These are phyloP conservation scores for Podospora anserina DNA, from an alignment of 495 filamentous ascomycete species.

Conservation along the genomic window DNA sequence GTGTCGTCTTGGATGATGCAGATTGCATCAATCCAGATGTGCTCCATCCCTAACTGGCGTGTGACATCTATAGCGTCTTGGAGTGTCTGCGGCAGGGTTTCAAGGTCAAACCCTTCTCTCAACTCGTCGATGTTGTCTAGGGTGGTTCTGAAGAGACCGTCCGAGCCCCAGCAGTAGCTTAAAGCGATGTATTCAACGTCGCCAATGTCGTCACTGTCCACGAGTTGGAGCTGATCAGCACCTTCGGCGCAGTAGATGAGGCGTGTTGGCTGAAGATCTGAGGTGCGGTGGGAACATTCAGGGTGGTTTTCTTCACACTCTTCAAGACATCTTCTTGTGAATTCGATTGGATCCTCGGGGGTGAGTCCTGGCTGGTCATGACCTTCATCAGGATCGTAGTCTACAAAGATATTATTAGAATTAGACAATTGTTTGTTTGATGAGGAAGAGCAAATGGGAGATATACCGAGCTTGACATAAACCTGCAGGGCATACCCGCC, in stretches of 20 bases:
- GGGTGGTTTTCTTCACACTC: background rate
- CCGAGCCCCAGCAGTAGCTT: background rate
- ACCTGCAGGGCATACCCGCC: background rate
- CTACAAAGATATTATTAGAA: background rate
- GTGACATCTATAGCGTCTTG: background rate
- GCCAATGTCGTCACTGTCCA: background rate
- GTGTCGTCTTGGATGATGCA: background rate
- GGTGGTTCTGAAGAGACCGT: background rate
- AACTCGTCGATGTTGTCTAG: background rate
- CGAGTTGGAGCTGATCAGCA: background rate
- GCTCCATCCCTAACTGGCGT: background rate
- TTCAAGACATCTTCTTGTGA: background rate
- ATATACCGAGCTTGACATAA: background rate
- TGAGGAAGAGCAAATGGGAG: background rate
- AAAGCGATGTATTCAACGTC: background rate
- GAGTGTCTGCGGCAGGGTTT: background rate
- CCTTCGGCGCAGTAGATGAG: background rate
- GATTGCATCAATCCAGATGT: background rate
- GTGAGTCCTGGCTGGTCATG: background rate
- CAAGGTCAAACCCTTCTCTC: background rate
- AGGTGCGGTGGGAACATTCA: background rate
- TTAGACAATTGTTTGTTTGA: background rate
- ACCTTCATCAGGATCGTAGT: background rate
- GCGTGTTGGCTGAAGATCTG: background rate
- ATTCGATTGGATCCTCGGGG: background rate